Evolutionary conservation across 345 rosid species (phyloP).

Genomic region (Rhodamnia argentea): DNA sequence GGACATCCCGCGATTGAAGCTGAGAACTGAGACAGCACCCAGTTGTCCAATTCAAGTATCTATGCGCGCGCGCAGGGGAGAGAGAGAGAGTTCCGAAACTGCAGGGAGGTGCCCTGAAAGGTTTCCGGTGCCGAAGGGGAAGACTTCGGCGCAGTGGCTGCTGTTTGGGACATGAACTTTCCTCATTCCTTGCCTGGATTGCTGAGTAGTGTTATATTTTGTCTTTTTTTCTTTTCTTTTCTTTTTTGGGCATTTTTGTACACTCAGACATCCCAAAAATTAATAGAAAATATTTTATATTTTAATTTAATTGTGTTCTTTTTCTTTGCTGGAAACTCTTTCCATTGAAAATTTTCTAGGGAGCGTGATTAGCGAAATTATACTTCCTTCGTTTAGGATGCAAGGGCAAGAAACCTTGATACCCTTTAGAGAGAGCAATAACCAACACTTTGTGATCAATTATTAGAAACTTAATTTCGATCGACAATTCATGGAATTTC

Average conservation of each 20-base stretch:
- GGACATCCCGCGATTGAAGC: neutral
- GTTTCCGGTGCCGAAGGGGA: neutral
- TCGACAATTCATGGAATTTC: rapidly evolving
- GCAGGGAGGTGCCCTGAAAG: neutral
- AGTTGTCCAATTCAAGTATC: neutral
- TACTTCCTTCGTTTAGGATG: rapidly evolving
- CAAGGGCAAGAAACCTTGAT: neutral
- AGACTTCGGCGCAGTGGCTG: neutral
- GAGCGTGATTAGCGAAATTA: neutral
- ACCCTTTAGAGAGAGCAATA: neutral
- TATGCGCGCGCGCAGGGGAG: neutral
- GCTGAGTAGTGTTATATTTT: rapidly evolving
- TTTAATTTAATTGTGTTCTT: neutral
- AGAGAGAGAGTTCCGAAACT: neutral
- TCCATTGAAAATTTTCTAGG: neutral
- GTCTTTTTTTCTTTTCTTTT: no score
- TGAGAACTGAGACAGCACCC: neutral
- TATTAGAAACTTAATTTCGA: neutral
- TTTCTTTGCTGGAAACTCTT: neutral
- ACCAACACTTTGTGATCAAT: neutral
- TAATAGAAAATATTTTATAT: neutral
- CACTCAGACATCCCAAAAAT: neutral
- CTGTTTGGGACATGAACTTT: neutral
- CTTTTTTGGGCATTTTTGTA: neutral
- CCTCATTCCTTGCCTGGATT: neutral